Evolutionary conservation across 2,329 filamentous ascomycete species (phyloP), one percentile per base, ranked within the genome.

Genomic region (Colletotrichum scovillei): DNA sequence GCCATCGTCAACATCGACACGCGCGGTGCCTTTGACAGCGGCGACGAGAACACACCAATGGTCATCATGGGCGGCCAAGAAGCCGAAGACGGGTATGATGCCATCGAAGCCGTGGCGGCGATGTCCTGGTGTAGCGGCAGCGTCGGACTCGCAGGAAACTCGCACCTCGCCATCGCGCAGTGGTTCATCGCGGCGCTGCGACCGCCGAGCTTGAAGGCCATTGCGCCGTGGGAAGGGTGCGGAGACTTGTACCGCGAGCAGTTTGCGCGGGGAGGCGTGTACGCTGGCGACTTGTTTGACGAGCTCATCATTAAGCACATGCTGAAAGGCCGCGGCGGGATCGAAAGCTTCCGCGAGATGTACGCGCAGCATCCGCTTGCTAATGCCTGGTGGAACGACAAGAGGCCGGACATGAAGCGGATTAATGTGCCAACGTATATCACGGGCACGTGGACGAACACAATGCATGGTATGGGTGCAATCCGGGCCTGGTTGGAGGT

Each of bases 211-310:
- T 63, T 78, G 0, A 74, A 73, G 14, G 75, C 75, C 52, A 78
- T 78, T 14, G 76, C 77, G 6, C 77, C 87, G 80, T 57, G 85
- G 85, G 86, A 88, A 76, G 86, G 84, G 12, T 82, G 69, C 38
- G 70, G 66, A 2, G 78, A 80, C 11, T 16, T 78, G 35, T 77
- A 75, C 56, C 58, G 78, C 1, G 77, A 81, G 53, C 76, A 73
- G 0, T 66, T 79, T 32, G 76, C 67, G 7, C 76, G 79, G 1
- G 79, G 79, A 0, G 79, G 79, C 1, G 72, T 78, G 0, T 71
- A 71, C 56, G 63, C 38, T 52, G 67, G 78, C 19, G 63, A 70
- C 16, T 26, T 78, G 1, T 79, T 79, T 75, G 69, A 71, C n/a
- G 14, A 60, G 56, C 63, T 71, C 14, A 71, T 79, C 11, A 55